These are phyloP conservation scores for Jackrogersella minutella DNA, from an alignment of 495 filamentous ascomycete species.

Conservation along the genomic window DNA sequence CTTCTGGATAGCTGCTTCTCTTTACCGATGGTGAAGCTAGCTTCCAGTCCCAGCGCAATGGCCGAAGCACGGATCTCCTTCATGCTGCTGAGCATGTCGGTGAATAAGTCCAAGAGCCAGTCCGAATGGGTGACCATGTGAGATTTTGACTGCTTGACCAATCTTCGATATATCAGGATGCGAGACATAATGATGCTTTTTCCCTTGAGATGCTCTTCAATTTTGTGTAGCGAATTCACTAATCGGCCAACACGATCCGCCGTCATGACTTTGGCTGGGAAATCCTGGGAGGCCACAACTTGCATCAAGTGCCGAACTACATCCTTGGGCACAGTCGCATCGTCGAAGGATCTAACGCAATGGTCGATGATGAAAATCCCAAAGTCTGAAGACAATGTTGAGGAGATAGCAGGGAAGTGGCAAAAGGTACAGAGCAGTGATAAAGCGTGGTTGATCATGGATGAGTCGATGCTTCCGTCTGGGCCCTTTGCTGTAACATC, in stretches of 20 bases:
- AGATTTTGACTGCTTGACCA: constrained; percentile 71
- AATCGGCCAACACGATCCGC: constrained; percentile 69
- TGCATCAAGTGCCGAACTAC: constrained; percentile 79
- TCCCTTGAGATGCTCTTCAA: constrained; percentile 78
- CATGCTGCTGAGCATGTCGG: constrained; percentile 77
- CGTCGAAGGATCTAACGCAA: constrained; percentile 71
- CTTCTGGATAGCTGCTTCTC: constrained; percentile 69
- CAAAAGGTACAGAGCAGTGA: constrained; percentile 77
- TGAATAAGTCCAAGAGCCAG: constrained; percentile 85
- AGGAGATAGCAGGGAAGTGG: constrained; percentile 69
- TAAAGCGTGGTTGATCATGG: constrained; percentile 76
- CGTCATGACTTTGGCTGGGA: constrained; percentile 76
- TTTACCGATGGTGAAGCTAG: constrained; percentile 68
- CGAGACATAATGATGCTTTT: constrained; percentile 78
- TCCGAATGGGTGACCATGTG: constrained; percentile 70
- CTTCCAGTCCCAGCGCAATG: constrained; percentile 73
- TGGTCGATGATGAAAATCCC: constrained; percentile 80
- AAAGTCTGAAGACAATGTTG: constrained; percentile 76
- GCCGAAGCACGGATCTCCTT: constrained; percentile 79
- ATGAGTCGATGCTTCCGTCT: constrained; percentile 62
- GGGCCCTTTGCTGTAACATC: constrained; percentile 69
- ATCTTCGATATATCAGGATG: constrained; percentile 75
- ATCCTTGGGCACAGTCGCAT: constrained; percentile 70
- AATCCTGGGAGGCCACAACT: constrained; percentile 78
- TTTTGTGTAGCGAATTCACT: constrained; percentile 69